Evolutionary conservation across 176 grass and related monocot genomes (phyloP), one percentile per base, ranked within the genome.

Genomic region (Oropetium thomaeum): DNA sequence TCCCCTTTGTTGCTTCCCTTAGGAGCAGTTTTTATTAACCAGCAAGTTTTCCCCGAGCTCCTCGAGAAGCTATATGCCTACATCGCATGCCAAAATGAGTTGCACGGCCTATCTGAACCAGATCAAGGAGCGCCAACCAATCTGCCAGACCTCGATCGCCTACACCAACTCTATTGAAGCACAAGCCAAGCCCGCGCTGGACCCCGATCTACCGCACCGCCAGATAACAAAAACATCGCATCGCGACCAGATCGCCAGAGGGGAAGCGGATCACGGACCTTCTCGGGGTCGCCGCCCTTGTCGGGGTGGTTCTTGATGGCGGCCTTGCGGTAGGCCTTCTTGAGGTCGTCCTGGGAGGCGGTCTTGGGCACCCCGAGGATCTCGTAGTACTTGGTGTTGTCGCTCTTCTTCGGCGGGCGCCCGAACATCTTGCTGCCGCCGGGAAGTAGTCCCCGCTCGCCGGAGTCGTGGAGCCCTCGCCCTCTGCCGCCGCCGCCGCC

Each of bases 271-370:
- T 55, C 61, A 70, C 2, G 77, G 53, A 94, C 95, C 95, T 98
- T 98, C 91, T 98, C 91, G 5, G 95, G 95, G 79, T 98, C 95
- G 0, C 95, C 91, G 33, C 95, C 95, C 91, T 98, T 98, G 71
- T 98, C 91, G 64, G 95, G 95, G 65, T 98, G 95, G 73, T 98
- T 98, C 89, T 98, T 98, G 80, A 98, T 94, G 79, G 95, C 95
- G 38, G 95, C 95, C 91, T 94, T 98, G 62, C 95, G 95, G 78
- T 98, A 98, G 29, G 95, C 95, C 86, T 98, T 98, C 95, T 98
- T 98, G 78, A 98, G 95, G 45, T 98, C 95, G 38, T 98, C 95
- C 89, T 92, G 95, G 60, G 95, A 91, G 26, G 95, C 91, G 17
- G 23, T 48, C 82, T 98, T 98, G 45, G 95, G 84, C 59, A 98